Percentiles rank a stretch among this genome's conserved stretches.
These are phyloP conservation scores for Pterula multifida DNA, from an alignment of 1,284 basidiomycete genomes.

Conservation along the genomic window DNA sequence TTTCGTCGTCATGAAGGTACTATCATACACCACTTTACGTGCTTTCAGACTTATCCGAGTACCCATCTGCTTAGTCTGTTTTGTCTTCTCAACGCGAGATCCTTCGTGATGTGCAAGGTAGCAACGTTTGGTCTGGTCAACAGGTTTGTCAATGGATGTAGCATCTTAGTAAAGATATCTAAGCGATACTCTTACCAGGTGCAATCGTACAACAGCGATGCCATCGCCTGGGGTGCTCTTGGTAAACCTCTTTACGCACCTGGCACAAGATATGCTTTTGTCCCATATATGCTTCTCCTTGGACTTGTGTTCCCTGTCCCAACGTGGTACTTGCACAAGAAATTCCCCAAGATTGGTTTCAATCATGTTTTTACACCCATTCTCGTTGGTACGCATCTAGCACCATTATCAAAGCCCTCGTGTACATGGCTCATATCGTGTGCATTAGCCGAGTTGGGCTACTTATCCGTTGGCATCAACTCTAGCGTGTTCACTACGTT, in stretches of 20 bases:
- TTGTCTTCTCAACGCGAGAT: conserved; percentile 21
- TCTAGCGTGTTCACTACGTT: conserved; percentile 15
- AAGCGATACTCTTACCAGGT: conserved; percentile 12
- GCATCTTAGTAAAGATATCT: neutral
- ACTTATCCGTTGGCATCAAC: conserved; percentile 15
- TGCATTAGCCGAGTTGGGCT: conserved; percentile 9
- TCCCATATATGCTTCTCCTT: conserved; percentile 18
- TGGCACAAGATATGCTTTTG: conserved; percentile 20
- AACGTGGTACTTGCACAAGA: conserved; percentile 24
- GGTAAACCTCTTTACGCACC: conserved; percentile 28
- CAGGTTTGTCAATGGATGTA: conserved; percentile 11
- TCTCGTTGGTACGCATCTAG: conserved; percentile 14
- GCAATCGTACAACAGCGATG: conserved; percentile 24
- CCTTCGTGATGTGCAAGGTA: conserved; percentile 26
- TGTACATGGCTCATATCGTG: neutral
- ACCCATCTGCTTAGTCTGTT: conserved; percentile 14
- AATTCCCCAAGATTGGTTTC: conserved; percentile 23
- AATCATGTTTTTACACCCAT: conserved; percentile 24
- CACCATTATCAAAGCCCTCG: no score
- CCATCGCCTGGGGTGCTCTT: conserved; percentile 36
- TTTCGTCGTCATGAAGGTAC: conserved; percentile 25
- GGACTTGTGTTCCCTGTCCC: conserved; percentile 27
- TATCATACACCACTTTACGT: neutral
- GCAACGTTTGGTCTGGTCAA: conserved; percentile 28
- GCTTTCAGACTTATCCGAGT: neutral